Conservation (phyloP, 495 filamentous ascomycete genomes). For the Penicillium pancosmium region DNA sequence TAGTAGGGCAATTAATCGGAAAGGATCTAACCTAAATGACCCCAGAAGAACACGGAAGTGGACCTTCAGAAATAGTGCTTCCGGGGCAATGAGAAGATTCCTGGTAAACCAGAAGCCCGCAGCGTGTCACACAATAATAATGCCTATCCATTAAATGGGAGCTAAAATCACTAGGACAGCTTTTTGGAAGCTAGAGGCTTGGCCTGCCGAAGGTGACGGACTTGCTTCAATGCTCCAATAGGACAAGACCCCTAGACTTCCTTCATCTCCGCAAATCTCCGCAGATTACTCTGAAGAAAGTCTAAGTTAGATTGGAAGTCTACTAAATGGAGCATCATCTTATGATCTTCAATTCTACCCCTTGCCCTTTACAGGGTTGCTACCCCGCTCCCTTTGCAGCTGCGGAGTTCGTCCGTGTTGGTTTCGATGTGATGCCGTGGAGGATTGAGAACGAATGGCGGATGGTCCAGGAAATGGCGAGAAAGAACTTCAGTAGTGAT, state of each 20-base stretch:
- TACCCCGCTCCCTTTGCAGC: neutral
- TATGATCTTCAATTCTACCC: neutral
- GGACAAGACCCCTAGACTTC: neutral
- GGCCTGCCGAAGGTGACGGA: neutral
- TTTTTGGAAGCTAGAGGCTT: neutral
- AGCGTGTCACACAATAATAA: neutral
- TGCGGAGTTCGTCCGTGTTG: slow-evolving; percentile 24
- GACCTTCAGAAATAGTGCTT: neutral
- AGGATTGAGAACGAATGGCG: slow-evolving; percentile 14
- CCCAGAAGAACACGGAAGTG: slow-evolving; percentile 3
- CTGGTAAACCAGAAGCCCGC: neutral
- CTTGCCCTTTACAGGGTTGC: neutral
- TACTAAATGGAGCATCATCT: neutral
- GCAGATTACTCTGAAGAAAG: neutral
- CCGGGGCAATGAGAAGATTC: too few relatives aligned
- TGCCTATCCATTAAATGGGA: neutral
- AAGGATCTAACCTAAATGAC: neutral
- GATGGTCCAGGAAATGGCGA: neutral
- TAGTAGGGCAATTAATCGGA: neutral
- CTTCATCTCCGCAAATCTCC: neutral
- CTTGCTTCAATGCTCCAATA: neutral
- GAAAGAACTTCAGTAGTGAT: too few relatives aligned
- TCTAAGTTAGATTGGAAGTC: neutral
- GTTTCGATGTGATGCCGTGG: slow-evolving; percentile 18
- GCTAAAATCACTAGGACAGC: neutral